phyloP scores from a whole-genome alignment of 208 protist species.

The Leishmania arabica region DNA sequence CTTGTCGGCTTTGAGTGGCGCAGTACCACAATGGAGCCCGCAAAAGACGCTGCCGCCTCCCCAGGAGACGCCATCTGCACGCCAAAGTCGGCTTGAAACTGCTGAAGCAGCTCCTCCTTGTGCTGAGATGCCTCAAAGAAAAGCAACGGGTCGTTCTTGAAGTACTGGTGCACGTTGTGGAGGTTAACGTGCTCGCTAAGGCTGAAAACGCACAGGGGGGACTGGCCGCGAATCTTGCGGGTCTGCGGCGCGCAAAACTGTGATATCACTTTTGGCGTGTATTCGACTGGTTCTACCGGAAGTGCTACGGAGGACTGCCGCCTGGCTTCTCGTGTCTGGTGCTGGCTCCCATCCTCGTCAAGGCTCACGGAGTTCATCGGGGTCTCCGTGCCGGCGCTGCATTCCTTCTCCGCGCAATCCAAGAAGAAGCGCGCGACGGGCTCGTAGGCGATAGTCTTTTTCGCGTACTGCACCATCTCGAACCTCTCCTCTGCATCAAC shows the following conservation, averaged over 20 bases:
- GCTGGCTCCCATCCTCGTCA: constrained; percentile 6
- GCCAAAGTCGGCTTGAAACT: constrained; percentile 21
- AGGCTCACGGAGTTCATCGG: constrained; percentile 4
- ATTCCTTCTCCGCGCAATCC: constrained; percentile 23
- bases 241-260: constrained; percentile 53
- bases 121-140: constrained; percentile 60
- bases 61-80: neutral
- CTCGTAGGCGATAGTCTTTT: constrained; percentile 61
- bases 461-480: constrained; percentile 47
- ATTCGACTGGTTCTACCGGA: constrained; percentile 30
- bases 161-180: constrained; percentile 32
- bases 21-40: constrained; percentile 33
- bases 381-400: neutral
- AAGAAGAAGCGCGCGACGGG: constrained; percentile 74
- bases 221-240: constrained; percentile 24
- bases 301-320: constrained; percentile 18
- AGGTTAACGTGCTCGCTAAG: constrained; percentile 39
- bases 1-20: constrained; percentile 32
- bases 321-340: neutral
- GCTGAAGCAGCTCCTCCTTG: constrained; percentile 6
- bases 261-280: constrained; percentile 29
- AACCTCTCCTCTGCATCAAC: constrained; percentile 18
- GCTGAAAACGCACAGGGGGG: constrained; percentile 54
- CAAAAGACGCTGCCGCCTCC: neutral
- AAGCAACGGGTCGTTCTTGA: constrained; percentile 63